Evolutionary conservation across 148 eudicot genomes (phyloP).

Genomic region (Selenicereus undatus): DNA sequence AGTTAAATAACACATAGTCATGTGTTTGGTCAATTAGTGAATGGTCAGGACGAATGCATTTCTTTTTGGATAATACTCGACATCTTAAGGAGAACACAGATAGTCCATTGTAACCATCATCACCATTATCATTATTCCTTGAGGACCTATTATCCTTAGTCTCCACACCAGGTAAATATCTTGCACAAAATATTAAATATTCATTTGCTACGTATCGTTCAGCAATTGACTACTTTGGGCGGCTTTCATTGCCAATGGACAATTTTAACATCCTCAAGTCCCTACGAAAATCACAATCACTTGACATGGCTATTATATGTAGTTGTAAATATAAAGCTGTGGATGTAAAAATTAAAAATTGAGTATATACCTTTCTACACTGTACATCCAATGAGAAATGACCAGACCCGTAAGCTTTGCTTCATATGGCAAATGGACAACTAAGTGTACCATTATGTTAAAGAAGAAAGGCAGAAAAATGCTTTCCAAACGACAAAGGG

Average conservation of each 20-base stretch:
- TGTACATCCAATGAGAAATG: no score
- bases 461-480: neutral
- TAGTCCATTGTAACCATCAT: neutral
- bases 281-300: no score
- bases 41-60: no score
- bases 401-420: no score
- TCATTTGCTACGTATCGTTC: no score
- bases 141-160: slow-evolving; percentile 1
- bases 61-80: neutral
- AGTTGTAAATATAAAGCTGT: no score
- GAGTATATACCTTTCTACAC: no score
- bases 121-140: slow-evolving; percentile 8
- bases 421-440: no score
- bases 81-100: neutral
- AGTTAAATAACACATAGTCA: neutral
- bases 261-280: no score
- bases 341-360: no score
- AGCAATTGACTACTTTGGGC: neutral
- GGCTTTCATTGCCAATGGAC: neutral
- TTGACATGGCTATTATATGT: no score
- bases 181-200: slow-evolving; percentile 3
- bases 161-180: no score
- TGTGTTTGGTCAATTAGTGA: slow-evolving; percentile 8
- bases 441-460: neutral
- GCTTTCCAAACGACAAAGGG: neutral